Evolutionary conservation across 352 stramenopile genomes (phyloP), one percentile per base, ranked within the genome.

Genomic region (Phytophthora megakarya): DNA sequence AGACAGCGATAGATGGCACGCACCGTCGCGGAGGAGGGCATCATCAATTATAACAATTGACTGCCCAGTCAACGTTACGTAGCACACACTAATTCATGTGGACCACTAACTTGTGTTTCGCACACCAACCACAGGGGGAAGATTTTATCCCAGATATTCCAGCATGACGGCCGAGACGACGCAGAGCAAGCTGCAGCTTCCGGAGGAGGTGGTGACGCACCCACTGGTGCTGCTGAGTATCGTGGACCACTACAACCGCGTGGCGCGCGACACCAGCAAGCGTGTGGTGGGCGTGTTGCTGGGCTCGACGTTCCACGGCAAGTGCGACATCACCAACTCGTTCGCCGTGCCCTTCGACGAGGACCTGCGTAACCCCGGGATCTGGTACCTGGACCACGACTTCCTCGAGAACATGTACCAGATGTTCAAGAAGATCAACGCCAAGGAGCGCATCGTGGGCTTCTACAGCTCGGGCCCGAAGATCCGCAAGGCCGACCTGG

Each of bases 381-480:
- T 99, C 49, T 99, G 98, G 93, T 99, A 99, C 80, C 80, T 99
- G 39, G 98, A 99, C 86, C 97, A 99, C 80, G 98, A 99, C 81
- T 99, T 98, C 70, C 78, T 99, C 37, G 97, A 99, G 74, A 99
- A 85, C 72, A 99, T 99, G 97, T 96, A 90, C 63, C 65, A 74
- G 49, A 98, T 98, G 92, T 98, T 97, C 73, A 96, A 95, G 78
- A 97, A 98, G 77, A 96, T 98, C 58, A 97, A 95, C 61, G 87
- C 97, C 59, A 99, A 99, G 79, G 97, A 99, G 74, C 85, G 96
- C 33, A 96, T 99, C 43, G 95, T 99, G 61, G 98, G 98, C 25
- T 99, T 99, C 72, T 99, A 99, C 77, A 98, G 91, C 45, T 99
- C 97, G 5, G 98, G 98, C 1, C 97, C 97, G 3, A 97, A 98